Evolutionary conservation across 257 asterid species (phyloP).

Genomic region (Rauvolfia tetraphylla): DNA sequence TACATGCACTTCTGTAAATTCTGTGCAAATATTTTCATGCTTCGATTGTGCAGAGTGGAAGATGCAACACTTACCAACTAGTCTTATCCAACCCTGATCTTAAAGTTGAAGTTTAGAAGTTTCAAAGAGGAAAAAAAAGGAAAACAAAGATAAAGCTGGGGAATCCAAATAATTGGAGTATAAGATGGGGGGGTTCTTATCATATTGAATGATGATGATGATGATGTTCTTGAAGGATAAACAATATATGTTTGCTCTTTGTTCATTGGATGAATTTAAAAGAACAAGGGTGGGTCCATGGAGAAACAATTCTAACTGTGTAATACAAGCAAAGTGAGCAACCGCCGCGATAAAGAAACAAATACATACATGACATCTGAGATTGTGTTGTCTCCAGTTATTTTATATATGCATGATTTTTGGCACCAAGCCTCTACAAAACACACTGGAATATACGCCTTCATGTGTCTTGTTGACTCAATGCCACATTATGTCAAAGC

Average conservation of each 20-base stretch:
- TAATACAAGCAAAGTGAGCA: not conserved
- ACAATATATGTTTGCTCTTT: not conserved
- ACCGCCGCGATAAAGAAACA: conserved; percentile 17
- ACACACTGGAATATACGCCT: conserved; percentile 6
- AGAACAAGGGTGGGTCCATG: not conserved
- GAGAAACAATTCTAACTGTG: conserved; percentile 13
- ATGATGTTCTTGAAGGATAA: not conserved
- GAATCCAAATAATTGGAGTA: not conserved
- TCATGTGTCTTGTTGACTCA: conserved; percentile 14
- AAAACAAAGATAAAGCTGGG: not conserved
- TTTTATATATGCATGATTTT: conserved; percentile 28
- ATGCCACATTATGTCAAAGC: not conserved
- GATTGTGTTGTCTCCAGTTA: conserved; percentile 11
- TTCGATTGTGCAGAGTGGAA: too few relatives aligned
- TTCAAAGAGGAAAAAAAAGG: not conserved
- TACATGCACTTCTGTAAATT: too few relatives aligned
- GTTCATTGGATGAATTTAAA: not conserved
- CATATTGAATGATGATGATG: not conserved
- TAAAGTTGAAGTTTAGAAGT: too few relatives aligned
- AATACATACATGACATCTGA: conserved; percentile 20
- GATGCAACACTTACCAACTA: too few relatives aligned
- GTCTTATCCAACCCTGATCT: too few relatives aligned
- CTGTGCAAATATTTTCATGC: too few relatives aligned
- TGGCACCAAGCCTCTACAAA: conserved; percentile 14
- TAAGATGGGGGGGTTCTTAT: conserved; percentile 1